A percentile compares a stretch with the other conserved stretches of the same genome.
Conservation (phyloP, 1,284 basidiomycete species). For the Exobasidium cylindrosporum region DNA sequence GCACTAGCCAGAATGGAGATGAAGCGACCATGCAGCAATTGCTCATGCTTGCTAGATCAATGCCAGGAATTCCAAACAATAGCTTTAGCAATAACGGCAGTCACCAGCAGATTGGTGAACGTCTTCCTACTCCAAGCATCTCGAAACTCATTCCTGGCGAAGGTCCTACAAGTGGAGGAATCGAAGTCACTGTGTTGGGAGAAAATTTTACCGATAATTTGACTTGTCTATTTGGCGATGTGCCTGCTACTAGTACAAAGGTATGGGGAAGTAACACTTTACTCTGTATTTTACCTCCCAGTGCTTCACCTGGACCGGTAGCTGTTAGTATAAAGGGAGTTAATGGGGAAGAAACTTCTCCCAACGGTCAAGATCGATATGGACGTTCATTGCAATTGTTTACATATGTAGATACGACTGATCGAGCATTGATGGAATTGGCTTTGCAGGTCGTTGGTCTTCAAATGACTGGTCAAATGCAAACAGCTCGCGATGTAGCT, state of each 20-base stretch:
- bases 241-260: conserved; percentile 75
- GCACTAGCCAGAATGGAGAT: conserved; percentile 14
- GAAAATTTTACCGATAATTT: conserved; percentile 63
- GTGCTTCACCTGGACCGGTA: conserved; percentile 78
- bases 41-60: conserved; percentile 62
- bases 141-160: conserved; percentile 68
- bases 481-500: conserved; percentile 86
- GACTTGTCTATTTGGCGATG: conserved; percentile 81
- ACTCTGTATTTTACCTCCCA: conserved; percentile 85
- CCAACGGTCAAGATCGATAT: not conserved
- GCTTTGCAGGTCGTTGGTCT: conserved; percentile 89
- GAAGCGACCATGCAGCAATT: conserved; percentile 57
- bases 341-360: conserved; percentile 23
- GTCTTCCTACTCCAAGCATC: conserved; percentile 37
- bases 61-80: not conserved
- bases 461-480: conserved; percentile 92
- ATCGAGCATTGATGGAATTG: conserved; percentile 88
- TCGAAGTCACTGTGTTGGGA: conserved; percentile 90
- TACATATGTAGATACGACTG: conserved; percentile 85
- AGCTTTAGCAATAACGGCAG: conserved; percentile 1
- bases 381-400: conserved; percentile 56
- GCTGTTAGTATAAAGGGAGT: conserved; percentile 69
- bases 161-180: conserved; percentile 78
- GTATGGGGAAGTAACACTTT: conserved; percentile 91
- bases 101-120: conserved; percentile 22